Conservation (phyloP, 371 early-diverging fungal genomes). For the Smittium mucronatum region DNA sequence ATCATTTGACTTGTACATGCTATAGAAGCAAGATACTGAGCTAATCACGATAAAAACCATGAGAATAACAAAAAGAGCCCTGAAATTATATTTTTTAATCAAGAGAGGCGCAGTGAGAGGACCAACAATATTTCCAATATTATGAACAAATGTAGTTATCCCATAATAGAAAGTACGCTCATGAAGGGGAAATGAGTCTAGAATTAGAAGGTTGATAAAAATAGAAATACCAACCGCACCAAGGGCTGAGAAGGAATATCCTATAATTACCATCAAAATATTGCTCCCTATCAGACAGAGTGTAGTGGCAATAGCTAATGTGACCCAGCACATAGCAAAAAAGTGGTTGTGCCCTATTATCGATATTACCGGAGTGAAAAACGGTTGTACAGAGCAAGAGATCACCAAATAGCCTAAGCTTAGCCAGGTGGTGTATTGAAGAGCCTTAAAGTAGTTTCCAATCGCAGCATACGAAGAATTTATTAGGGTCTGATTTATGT, state of each 20-base stretch:
- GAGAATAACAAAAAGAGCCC: neutral
- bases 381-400: neutral
- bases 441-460: conserved; percentile 2
- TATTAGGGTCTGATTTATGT: conserved; percentile 6
- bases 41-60: neutral
- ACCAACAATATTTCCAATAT: conserved; percentile 2
- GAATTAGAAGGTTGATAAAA: neutral
- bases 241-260: conserved; percentile 5
- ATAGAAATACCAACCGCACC: conserved; percentile 4
- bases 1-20: neutral
- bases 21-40: neutral
- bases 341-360: neutral
- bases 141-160: neutral
- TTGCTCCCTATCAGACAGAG: neutral
- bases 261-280: neutral
- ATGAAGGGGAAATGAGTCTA: neutral
- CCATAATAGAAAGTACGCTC: conserved; percentile 1
- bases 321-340: neutral
- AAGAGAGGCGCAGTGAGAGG: conserved; percentile 3
- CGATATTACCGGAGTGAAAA: neutral
- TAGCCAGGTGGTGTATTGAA: neutral
- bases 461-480: neutral
- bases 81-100: neutral
- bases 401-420: neutral
- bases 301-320: neutral